Base-by-base conservation (phyloP, 2,329 filamentous ascomycete genomes). In the Verticillium longisporum region DNA sequence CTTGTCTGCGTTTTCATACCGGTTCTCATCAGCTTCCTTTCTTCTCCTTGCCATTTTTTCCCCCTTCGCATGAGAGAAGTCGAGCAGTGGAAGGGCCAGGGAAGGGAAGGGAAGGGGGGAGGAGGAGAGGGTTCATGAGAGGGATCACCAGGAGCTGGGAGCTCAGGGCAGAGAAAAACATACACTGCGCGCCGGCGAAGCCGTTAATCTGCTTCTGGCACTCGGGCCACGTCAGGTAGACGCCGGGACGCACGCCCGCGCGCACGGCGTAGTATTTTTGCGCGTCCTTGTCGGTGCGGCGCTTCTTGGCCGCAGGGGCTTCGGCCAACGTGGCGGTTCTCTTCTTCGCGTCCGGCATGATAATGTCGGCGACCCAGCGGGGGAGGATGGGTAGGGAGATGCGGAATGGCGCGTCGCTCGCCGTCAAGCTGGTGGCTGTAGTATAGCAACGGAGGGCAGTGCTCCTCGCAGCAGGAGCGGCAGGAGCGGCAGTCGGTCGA, bases 151-250 rank as follows among this genome's bases (percentile, higher is more conserved):
- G 26, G 26, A 31, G 26, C 26, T 31, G 26, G 3, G 26, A 31
- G 26, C 26, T 4, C 26, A 5, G 26, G 26, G 26, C 26, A 31
- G 26, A 31, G 26, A 31, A 31, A 31, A 6, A 83, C 88, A 73
- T 78, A 92, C 89, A 91, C 38, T 83, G 75, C 61, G 89, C 88
- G 21, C 88, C 88, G 68, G 75, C 79, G 71, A 82, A 88, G 1
- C 86, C 85, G 0, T 80, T 77, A 41, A 81, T 88, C 69, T 88
- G 84, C 61, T 77, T 74, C 70, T 85, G 78, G 67, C 86, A 88
- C 58, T 87, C 83, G n/a, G 77, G 68, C 79, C 85, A 89, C 2
- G 75, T 81, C 61, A 78, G 72, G 70, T 88, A 89, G n/a, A 89
- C 81, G 7, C 87, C 86, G 0, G 85, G 84, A 13, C 71, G 73